phyloP scores from a whole-genome alignment of 768 basidiomycete species.

The Lyophyllum decastes region DNA sequence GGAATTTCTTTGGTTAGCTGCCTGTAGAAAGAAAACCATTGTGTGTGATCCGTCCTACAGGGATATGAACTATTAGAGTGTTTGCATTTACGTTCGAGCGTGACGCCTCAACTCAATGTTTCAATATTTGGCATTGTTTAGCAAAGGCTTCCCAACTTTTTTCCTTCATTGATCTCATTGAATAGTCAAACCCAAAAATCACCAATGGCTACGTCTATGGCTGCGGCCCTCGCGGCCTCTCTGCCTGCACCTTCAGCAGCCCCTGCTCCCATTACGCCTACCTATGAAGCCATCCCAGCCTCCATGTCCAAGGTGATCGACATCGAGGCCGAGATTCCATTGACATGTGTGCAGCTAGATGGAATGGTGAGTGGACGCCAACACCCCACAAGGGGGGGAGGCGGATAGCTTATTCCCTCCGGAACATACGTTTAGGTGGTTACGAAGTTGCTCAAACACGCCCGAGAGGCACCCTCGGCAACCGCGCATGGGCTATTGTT shows the following conservation, averaged over 20 bases:
- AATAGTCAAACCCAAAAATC: conserved; percentile 1
- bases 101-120: no score
- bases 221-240: conserved; percentile 87
- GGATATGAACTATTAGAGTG: no score
- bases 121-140: conserved; percentile 34
- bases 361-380: conserved; percentile 67
- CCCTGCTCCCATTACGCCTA: conserved; percentile 62
- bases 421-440: conserved; percentile 61
- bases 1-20: no score
- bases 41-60: no score
- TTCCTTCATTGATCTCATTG: conserved; percentile 1
- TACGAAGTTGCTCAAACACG: conserved; percentile 92
- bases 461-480: conserved; percentile 73
- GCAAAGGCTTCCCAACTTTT: conserved; percentile 26
- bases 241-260: conserved; percentile 66
- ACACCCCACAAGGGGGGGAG: background rate
- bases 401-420: background rate
- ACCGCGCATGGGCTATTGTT: conserved; percentile 83
- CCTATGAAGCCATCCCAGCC: conserved; percentile 86
- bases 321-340: conserved; percentile 86
- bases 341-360: conserved; percentile 81
- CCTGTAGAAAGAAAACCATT: no score
- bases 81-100: no score
- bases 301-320: conserved; percentile 94
- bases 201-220: conserved; percentile 83